Base-by-base conservation (phyloP, 2,329 filamentous ascomycete species). In the Blastomyces silverae region DNA sequence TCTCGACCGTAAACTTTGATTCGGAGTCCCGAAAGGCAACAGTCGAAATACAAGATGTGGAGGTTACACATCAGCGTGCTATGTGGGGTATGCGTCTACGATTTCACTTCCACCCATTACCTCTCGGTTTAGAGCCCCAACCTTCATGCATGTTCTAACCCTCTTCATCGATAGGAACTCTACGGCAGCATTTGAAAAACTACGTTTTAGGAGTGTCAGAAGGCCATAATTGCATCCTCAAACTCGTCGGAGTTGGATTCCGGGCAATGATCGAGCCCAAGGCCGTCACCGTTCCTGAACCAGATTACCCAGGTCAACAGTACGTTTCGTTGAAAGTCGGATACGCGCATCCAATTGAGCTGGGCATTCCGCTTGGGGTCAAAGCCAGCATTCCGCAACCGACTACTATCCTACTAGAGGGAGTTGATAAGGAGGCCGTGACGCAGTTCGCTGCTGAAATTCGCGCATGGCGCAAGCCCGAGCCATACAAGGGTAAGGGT, bases 401-500 rank as follows among this genome's bases (percentile, higher is more conserved):
- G 53, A 99, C 94, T 44, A 87, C 92, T 66, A 91, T 99, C 70
- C 79, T 99, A 71, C 80, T 99, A 50, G 92, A 99, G 80, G 92
- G 94, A 10, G 84, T 88, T 62, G 86, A 97, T 75, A 92, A 91
- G 75, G 88, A 95, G 78, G 84, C 88, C 60, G 87, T 99, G 68
- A 94, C 92, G 84, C 87, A 89, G 65, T 97, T 97, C 77, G 94
- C 94, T 22, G 94, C 94, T 0, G 82, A 88, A 71, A 95, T 99
- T 70, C 84, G 91, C 71, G 85, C 82, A 78, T 97, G 93, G 93
- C 88, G 94, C 75, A 85, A 85, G 69, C 94, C 94, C 39, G 94
- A 99, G 80, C 94, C 94, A 69, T 99, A 99, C 80, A 99, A 99
- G 86, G 94, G 94, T 70, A 97, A 99, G 86, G 94, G 94, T 72